Evolutionary conservation across 768 basidiomycete species (phyloP).

Genomic region (Xerocomus spinulosus): DNA sequence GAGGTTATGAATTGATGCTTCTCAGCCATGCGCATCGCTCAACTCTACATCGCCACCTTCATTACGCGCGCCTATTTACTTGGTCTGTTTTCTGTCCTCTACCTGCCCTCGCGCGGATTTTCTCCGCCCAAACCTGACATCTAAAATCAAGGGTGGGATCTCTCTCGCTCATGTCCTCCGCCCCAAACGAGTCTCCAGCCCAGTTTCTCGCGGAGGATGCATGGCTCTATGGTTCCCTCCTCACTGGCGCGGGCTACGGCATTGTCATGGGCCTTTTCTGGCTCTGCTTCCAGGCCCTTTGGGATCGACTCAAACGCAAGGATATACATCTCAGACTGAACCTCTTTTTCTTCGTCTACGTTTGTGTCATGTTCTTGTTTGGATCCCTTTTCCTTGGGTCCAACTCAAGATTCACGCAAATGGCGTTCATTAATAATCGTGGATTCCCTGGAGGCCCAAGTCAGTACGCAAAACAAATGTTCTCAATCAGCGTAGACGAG

Average conservation of each 20-base stretch:
- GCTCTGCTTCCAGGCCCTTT: slow-evolving; percentile 20
- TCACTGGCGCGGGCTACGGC: slow-evolving; percentile 27
- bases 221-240: slow-evolving; percentile 25
- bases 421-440: slow-evolving; percentile 29
- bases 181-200: slow-evolving; percentile 13
- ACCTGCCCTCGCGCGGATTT: neutral
- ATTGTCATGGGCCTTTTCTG: slow-evolving; percentile 22
- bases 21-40: neutral
- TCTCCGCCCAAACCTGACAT: neutral
- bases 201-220: slow-evolving; percentile 24
- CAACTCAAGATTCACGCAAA: slow-evolving; percentile 26
- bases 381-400: slow-evolving; percentile 26
- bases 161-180: slow-evolving; percentile 14
- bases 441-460: slow-evolving; percentile 26
- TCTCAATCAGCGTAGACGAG: slow-evolving; percentile 24
- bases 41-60: neutral
- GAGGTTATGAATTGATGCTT: neutral
- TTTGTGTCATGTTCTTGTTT: slow-evolving; percentile 17
- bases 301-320: slow-evolving; percentile 14
- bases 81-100: neutral
- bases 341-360: slow-evolving; percentile 22
- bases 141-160: slow-evolving; percentile 5
- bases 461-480: slow-evolving; percentile 22
- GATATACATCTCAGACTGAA: slow-evolving; percentile 14
- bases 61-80: neutral